Evolutionary conservation across 768 basidiomycete genomes (phyloP), one percentile per base, ranked within the genome.

Genomic region (Leccinellum rugosiceps): DNA sequence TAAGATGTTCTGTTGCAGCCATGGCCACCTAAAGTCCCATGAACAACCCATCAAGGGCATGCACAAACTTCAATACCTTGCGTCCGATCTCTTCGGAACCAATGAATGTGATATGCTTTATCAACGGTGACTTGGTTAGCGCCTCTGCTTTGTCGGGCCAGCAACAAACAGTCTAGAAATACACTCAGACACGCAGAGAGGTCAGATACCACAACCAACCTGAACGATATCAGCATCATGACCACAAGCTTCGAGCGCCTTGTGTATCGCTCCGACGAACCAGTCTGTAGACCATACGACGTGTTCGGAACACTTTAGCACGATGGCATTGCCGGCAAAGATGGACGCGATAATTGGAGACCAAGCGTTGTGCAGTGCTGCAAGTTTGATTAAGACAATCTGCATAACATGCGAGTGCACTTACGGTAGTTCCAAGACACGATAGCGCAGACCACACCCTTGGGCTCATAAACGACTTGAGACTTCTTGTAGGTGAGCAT

Each of bases 91-190:
- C 75, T 64, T 90, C 89, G 5, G 90, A 92, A 25, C 92, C 89
- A 68, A 95, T 94, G 69, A 96, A 96, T 2, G 94, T 97, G 60
- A 98, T 95, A 66, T 99, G 97, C 66, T 89, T 91, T 59, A 99
- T 88, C 26, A 80, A 66, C 0, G 90, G 84, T 1, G 88, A 86
- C 71, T 76, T 83, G 0, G 94, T 98, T 47, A 99, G 72, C 1
- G 83, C 83, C 50, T 87, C 83, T 1, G 94, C 97, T 61, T 92
- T 81, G 38, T 94, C 88, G 0, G 96, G 95, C 69, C 85, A 90
- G 69, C 94, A 97, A 60, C 88, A 88, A 26, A 94, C 88, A 17
- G 93, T 79, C 84, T 89, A 31, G 35, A 45, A 41, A 56, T 19
- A 51, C 32, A 48, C 14, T 68, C 38, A 67, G 59, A 55, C n/a